phyloP scores from a whole-genome alignment of 176 grass and related monocot genomes.

The Thalia dealbata region DNA sequence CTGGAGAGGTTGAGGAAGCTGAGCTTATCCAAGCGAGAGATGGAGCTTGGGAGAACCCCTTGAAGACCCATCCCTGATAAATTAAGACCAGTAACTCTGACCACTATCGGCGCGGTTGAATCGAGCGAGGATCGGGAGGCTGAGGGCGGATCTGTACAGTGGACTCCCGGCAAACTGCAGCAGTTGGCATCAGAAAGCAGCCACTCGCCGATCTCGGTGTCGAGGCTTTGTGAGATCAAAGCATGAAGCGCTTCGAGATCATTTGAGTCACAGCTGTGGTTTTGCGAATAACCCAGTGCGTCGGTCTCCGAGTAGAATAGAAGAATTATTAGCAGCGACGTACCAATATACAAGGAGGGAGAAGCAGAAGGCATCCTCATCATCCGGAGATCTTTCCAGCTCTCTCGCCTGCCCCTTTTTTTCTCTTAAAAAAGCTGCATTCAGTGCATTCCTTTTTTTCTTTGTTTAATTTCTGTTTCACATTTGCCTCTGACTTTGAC shows the following conservation, averaged over 20 bases:
- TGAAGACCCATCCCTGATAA: not conserved
- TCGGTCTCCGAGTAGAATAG: too few species aligned
- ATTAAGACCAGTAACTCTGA: not conserved
- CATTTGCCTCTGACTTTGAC: too few species aligned
- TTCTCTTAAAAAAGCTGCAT: too few species aligned
- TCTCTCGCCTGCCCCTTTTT: too few species aligned
- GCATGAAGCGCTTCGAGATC: not conserved
- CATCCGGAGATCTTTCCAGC: too few species aligned
- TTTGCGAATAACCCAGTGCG: too few species aligned
- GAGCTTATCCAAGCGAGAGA: not conserved
- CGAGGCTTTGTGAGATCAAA: not conserved
- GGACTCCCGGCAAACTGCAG: not conserved
- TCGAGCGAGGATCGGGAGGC: not conserved
- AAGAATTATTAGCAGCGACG: too few species aligned
- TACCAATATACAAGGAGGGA: too few species aligned
- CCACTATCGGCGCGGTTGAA: not conserved
- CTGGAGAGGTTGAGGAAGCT: conserved; percentile 9
- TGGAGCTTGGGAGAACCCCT: not conserved
- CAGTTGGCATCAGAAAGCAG: not conserved
- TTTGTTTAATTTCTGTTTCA: too few species aligned
- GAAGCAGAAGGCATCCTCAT: too few species aligned
- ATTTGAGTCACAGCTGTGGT: too few species aligned
- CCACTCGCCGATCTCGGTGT: not conserved
- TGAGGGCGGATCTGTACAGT: not conserved
- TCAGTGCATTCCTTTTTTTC: too few species aligned